These are phyloP conservation scores for Boletus sp. DNA, from an alignment of 768 basidiomycete species.

Conservation along the genomic window DNA sequence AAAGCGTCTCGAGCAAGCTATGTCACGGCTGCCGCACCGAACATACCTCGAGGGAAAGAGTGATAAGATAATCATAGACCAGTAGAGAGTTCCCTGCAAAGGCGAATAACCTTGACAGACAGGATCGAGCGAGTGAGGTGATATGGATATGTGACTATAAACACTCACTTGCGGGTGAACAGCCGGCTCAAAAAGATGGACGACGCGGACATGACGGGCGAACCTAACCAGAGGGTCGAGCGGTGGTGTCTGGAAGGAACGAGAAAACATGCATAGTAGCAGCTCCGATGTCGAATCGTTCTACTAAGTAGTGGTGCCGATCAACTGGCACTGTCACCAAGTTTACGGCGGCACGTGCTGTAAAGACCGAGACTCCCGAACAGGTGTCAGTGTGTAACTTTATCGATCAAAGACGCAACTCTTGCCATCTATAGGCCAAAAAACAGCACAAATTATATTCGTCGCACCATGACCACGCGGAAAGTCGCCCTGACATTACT, in stretches of 20 bases:
- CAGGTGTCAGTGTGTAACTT: not conserved
- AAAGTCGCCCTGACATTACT: not conserved
- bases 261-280: not conserved
- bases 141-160: not conserved
- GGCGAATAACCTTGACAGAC: not conserved
- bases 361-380: not conserved
- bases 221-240: not conserved
- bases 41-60: constrained; percentile 26
- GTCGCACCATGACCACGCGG: not conserved
- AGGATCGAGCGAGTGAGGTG: not conserved
- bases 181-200: constrained; percentile 4
- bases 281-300: too few relatives aligned
- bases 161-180: constrained; percentile 19
- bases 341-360: not conserved
- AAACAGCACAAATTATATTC: not conserved
- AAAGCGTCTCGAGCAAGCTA: not conserved
- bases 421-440: not conserved
- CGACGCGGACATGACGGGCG: constrained; percentile 7
- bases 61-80: constrained; percentile 27
- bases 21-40: not conserved
- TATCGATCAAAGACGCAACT: not conserved
- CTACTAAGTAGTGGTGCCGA: not conserved
- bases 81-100: constrained; percentile 22
- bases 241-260: not conserved
- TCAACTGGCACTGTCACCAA: not conserved